Evolutionary conservation across 495 filamentous ascomycete species (phyloP).

Genomic region (Podospora tetraspora): DNA sequence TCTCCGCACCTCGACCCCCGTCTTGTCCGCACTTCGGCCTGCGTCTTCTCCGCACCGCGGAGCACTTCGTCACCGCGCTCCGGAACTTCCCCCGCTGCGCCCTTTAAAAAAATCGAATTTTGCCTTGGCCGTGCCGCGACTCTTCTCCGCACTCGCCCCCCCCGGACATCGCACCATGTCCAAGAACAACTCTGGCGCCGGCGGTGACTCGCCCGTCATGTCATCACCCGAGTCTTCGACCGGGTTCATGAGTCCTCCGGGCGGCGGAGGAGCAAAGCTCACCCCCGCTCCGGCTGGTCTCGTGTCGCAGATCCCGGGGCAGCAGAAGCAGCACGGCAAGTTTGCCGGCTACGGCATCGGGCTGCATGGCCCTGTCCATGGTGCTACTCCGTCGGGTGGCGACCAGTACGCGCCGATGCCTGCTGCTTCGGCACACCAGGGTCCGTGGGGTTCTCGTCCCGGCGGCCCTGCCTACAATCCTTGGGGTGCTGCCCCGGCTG

Average conservation of each 20-base stretch:
- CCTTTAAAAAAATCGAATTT: background rate
- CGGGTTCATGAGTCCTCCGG: background rate
- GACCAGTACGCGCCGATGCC: background rate
- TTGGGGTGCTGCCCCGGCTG: background rate
- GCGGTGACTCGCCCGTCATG: background rate
- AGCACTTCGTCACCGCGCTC: background rate
- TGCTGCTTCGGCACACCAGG: background rate
- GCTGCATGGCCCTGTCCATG: background rate
- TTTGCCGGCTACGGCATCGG: background rate
- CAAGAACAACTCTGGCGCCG: background rate
- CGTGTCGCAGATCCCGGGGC: background rate
- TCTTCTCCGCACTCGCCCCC: background rate
- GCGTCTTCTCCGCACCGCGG: background rate
- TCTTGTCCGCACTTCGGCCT: background rate
- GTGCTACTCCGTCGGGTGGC: background rate
- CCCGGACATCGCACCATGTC: background rate
- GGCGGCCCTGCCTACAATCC: background rate
- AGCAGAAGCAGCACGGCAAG: background rate
- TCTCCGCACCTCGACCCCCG: too few species aligned
- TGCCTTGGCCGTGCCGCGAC: background rate
- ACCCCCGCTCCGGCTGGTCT: background rate
- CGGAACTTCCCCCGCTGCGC: background rate
- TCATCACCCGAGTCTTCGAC: background rate
- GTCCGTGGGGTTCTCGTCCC: background rate
- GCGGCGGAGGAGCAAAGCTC: background rate